Evolutionary conservation across 2,329 filamentous ascomycete species (phyloP).

Genomic region (Claviceps humidiphila): DNA sequence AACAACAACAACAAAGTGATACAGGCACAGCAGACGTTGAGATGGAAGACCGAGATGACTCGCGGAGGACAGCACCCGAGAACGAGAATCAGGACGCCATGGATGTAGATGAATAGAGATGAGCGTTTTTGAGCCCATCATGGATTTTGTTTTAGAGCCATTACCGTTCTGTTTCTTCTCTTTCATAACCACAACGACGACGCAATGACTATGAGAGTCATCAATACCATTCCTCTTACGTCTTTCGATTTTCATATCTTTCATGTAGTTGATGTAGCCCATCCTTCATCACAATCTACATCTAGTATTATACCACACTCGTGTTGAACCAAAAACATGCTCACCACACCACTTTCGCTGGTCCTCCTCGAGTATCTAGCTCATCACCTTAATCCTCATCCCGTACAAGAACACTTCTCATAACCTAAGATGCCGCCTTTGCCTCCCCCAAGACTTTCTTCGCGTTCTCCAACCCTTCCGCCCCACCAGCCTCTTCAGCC

Average conservation of each 20-base stretch:
- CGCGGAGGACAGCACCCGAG: constrained; percentile 14
- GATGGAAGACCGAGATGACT: constrained; percentile 37
- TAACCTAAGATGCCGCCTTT: constrained; percentile 18
- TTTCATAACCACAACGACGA: neutral
- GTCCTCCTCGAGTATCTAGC: neutral
- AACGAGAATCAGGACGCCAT: constrained; percentile 35
- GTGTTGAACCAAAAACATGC: neutral
- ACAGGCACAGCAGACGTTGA: constrained; percentile 39
- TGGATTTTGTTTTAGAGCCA: neutral
- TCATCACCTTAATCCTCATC: neutral
- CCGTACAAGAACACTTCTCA: neutral
- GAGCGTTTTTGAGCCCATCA: neutral
- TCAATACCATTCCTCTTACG: neutral
- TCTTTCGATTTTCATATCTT: neutral
- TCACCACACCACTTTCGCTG: too few species aligned
- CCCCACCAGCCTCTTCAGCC: constrained; percentile 30
- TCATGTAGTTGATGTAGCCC: neutral
- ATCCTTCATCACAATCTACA: neutral
- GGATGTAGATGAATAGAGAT: constrained; percentile 41
- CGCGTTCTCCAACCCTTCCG: constrained; percentile 41
- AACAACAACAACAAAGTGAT: constrained; percentile 12
- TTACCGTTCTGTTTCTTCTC: neutral
- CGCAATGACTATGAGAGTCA: neutral
- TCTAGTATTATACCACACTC: neutral
- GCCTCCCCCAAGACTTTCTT: constrained; percentile 39